A percentile compares a stretch with the other conserved stretches of the same genome.
These are phyloP conservation scores for Chaetomium sp. DNA, from an alignment of 2,329 filamentous ascomycete genomes.

Conservation along the genomic window DNA sequence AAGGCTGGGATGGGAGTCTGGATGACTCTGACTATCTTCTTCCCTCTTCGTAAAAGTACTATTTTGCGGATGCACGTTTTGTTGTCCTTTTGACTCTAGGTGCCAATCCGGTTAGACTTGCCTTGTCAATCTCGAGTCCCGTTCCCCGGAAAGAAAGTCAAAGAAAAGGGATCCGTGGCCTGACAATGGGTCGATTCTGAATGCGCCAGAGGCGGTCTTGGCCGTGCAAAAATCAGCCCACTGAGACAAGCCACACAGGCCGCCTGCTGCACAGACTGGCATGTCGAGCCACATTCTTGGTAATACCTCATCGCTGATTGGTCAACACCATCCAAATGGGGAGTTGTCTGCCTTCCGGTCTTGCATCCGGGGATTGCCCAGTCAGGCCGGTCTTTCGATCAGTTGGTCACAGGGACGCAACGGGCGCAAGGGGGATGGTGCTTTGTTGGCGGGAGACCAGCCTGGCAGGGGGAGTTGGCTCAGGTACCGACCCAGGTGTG, in stretches of 20 bases:
- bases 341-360: neutral
- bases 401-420: neutral
- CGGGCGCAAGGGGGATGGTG: neutral
- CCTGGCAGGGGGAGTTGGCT: too few species aligned
- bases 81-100: too few species aligned
- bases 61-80: too few species aligned
- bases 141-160: too few species aligned
- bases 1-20: too few species aligned
- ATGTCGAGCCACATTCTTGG: conserved; percentile 20
- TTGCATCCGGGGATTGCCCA: neutral
- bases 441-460: neutral
- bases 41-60: too few species aligned
- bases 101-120: too few species aligned
- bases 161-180: too few species aligned
- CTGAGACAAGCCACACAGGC: conserved; percentile 23
- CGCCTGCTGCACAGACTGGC: neutral
- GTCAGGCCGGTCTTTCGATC: neutral
- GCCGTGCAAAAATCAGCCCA: conserved; percentile 21
- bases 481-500: neutral
- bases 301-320: conserved; percentile 22
- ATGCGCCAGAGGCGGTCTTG: neutral
- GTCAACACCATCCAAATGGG: neutral
- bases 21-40: too few species aligned
- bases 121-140: too few species aligned
- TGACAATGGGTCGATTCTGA: neutral